Evolutionary conservation across 305 asterid genomes (phyloP).

Genomic region (Stenogyne calaminthoides): DNA sequence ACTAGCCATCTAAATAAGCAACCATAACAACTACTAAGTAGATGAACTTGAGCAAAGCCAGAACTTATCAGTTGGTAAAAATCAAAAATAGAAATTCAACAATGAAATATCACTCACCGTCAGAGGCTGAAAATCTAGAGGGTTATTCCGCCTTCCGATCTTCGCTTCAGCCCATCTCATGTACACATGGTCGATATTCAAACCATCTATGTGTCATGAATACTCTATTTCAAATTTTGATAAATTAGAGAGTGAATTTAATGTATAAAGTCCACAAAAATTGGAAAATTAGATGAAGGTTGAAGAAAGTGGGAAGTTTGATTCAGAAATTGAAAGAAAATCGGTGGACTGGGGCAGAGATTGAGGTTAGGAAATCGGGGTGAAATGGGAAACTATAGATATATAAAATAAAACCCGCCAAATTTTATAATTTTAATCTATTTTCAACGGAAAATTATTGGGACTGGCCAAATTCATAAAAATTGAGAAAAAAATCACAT

Average conservation of each 20-base stretch:
- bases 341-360: neutral
- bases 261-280: neutral
- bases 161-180: conserved; percentile 71
- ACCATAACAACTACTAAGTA: no score
- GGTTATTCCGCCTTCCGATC: conserved; percentile 64
- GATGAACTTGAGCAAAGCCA: neutral
- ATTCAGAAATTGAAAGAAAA: neutral
- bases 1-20: no score
- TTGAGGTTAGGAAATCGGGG: no score
- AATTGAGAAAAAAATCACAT: no score
- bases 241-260: neutral
- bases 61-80: conserved; percentile 21
- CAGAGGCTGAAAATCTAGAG: conserved; percentile 72
- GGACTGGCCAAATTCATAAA: no score
- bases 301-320: neutral
- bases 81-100: conserved; percentile 60
- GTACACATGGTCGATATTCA: conserved; percentile 54
- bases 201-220: conserved; percentile 65
- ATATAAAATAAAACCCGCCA: neutral
- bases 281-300: neutral
- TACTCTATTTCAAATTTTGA: neutral
- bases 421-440: neutral
- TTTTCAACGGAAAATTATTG: no score
- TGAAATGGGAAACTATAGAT: no score
- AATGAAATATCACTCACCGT: conserved; percentile 71